A percentile compares a stretch with the other conserved stretches of the same genome.
phyloP scores from a whole-genome alignment of 805 yeast species.

The Hanseniaspora occidentalis region DNA sequence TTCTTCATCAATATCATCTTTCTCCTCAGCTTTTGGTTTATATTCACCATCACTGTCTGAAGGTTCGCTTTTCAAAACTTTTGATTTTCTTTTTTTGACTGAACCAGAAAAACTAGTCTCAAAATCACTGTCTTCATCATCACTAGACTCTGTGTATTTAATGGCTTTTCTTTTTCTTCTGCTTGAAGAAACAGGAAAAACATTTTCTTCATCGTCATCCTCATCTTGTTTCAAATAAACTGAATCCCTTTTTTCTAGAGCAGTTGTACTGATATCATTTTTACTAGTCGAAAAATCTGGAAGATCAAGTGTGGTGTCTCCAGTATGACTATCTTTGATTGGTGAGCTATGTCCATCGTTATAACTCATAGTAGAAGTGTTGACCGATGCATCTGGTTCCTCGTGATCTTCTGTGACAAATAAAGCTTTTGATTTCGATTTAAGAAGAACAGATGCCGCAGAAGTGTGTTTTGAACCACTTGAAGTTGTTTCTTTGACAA shows the following conservation, averaged over 20 bases:
- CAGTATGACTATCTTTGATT: not conserved
- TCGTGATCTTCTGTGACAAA: not conserved
- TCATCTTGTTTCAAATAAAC: not conserved
- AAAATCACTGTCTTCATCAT: slow-evolving; percentile 24
- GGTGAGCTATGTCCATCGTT: not conserved
- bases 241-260: not conserved
- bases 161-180: slow-evolving; percentile 18
- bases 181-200: slow-evolving; percentile 4
- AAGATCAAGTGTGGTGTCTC: not conserved
- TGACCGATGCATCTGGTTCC: not conserved
- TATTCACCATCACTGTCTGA: not conserved
- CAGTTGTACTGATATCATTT: too few species aligned
- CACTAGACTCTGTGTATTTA: slow-evolving; percentile 28
- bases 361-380: not conserved
- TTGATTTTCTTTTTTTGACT: not conserved
- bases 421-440: not conserved
- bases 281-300: slow-evolving; percentile 8
- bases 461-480: not conserved
- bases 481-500: too few species aligned
- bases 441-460: not conserved
- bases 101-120: slow-evolving; percentile 1
- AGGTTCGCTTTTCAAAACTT: not conserved
- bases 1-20: not conserved
- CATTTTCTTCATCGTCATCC: slow-evolving; percentile 7
- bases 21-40: not conserved